These are phyloP conservation scores for Corylus heterophylla DNA, from an alignment of 306 rosid genomes.

Conservation along the genomic window DNA sequence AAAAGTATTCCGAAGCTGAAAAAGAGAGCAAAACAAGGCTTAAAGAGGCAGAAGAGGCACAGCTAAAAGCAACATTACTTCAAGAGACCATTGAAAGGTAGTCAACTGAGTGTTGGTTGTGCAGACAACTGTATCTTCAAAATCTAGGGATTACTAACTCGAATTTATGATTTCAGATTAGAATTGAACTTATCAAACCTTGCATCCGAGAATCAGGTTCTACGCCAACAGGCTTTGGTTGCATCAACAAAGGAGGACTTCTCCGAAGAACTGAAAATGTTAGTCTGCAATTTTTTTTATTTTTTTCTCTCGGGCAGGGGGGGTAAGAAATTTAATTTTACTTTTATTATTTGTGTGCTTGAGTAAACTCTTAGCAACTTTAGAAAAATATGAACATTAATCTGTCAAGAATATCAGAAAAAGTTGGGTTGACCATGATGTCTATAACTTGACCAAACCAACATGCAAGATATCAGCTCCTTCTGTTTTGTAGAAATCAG, in stretches of 20 bases:
- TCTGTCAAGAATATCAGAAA: not conserved
- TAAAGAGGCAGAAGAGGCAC: slow-evolving; percentile 78
- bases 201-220: slow-evolving; percentile 87
- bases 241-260: slow-evolving; percentile 70
- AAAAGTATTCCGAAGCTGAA: slow-evolving; percentile 43
- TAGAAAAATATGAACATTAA: not conserved
- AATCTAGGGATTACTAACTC: slow-evolving; percentile 31
- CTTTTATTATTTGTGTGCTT: not conserved
- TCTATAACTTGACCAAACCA: not conserved
- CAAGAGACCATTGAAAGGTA: slow-evolving; percentile 82
- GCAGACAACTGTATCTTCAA: slow-evolving; percentile 20
- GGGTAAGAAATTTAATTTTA: not conserved
- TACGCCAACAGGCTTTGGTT: slow-evolving; percentile 80
- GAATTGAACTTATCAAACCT: slow-evolving; percentile 73
- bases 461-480: not conserved
- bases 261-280: slow-evolving; percentile 69
- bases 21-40: slow-evolving; percentile 55
- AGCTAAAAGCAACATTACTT: slow-evolving; percentile 58
- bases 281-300: slow-evolving; percentile 17
- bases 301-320: no score
- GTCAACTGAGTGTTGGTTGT: slow-evolving; percentile 20
- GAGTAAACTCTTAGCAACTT: slow-evolving; percentile 3
- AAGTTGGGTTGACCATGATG: not conserved
- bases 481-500: not conserved
- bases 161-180: slow-evolving; percentile 50